phyloP scores from a whole-genome alignment of 1,284 basidiomycete genomes.

The Cryptococcus jaspeensis region DNA sequence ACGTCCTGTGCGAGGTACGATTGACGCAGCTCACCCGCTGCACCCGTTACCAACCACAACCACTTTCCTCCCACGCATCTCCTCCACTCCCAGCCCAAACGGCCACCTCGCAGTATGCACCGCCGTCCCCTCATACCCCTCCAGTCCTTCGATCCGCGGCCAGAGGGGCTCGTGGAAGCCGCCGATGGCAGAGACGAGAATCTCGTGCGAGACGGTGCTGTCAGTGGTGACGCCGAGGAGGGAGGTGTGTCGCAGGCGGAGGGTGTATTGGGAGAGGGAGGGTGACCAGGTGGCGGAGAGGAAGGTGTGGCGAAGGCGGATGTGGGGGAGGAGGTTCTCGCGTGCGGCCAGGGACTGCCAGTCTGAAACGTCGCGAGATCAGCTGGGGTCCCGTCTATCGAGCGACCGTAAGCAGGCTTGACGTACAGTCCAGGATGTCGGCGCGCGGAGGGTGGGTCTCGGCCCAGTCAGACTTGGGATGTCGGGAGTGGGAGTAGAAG shows the following conservation, averaged over 20 bases:
- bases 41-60: slow-evolving; percentile 32
- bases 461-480: slow-evolving; percentile 20
- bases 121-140: slow-evolving; percentile 22
- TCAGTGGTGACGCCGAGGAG: too few relatives aligned
- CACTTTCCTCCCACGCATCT: slow-evolving; percentile 21
- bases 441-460: slow-evolving; percentile 22
- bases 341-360: neutral
- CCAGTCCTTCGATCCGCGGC: slow-evolving; percentile 21
- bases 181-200: slow-evolving; percentile 30
- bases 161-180: slow-evolving; percentile 25
- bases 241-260: slow-evolving; percentile 5
- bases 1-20: too few relatives aligned
- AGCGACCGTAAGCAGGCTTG: neutral
- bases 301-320: neutral
- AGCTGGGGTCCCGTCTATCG: too few relatives aligned
- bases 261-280: neutral
- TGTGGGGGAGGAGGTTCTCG: slow-evolving; percentile 1
- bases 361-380: neutral
- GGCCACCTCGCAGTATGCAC: slow-evolving; percentile 13
- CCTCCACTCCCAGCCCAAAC: neutral
- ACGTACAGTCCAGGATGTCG: slow-evolving; percentile 22
- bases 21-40: slow-evolving; percentile 21
- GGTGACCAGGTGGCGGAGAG: neutral
- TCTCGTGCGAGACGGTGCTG: neutral
- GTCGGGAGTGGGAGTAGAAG: slow-evolving; percentile 22